phyloP scores from a whole-genome alignment of 805 yeast species.

The Candida oleophila region DNA sequence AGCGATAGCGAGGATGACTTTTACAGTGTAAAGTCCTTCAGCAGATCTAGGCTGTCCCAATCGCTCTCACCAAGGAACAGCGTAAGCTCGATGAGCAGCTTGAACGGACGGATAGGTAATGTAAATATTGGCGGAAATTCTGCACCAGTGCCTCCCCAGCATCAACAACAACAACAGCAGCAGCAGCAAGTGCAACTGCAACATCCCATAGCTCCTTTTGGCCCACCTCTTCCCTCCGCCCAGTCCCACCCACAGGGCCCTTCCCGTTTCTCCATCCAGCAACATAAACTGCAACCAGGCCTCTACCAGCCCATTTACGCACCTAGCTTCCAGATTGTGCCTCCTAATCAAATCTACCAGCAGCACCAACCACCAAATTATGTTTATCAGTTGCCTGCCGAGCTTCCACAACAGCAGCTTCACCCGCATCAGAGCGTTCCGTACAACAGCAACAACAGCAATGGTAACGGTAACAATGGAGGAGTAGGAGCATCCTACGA shows the following conservation, averaged over 20 bases:
- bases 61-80: constrained; percentile 34
- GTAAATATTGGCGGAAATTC: constrained; percentile 10
- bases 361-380: constrained; percentile 3
- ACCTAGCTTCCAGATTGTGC: background rate
- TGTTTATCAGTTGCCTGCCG: background rate
- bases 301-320: constrained; percentile 10
- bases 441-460: constrained; percentile 11
- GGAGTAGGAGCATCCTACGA: no score
- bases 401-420: constrained; percentile 3
- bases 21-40: constrained; percentile 24
- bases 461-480: no score
- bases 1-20: constrained; percentile 37
- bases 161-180: constrained; percentile 14
- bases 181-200: constrained; percentile 14
- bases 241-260: constrained; percentile 17
- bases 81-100: constrained; percentile 27
- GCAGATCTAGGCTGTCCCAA: constrained; percentile 16
- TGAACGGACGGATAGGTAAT: constrained; percentile 28
- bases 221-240: constrained; percentile 17
- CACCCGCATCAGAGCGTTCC: constrained; percentile 3
- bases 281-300: constrained; percentile 10
- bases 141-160: constrained; percentile 9
- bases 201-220: constrained; percentile 14
- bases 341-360: constrained; percentile 14
- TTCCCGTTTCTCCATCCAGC: constrained; percentile 8